phyloP scores from a whole-genome alignment of 345 rosid species.

The Erysimum cheiranthoides region DNA sequence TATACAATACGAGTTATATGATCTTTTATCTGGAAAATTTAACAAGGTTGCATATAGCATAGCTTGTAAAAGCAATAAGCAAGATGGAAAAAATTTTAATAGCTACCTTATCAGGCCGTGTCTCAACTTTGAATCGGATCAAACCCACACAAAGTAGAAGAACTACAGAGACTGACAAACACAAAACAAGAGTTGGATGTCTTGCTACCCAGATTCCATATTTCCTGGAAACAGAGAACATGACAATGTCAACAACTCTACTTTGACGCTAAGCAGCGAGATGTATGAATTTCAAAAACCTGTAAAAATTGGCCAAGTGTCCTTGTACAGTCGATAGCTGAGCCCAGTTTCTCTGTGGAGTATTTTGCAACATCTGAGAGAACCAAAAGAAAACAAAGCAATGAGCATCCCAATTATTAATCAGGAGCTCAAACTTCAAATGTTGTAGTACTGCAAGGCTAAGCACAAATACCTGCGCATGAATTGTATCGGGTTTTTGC shows the following conservation, averaged over 20 bases:
- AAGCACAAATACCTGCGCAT: slow-evolving; percentile 59
- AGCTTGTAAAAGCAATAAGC: background rate
- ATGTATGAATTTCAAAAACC: slow-evolving; percentile 53
- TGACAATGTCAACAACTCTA: slow-evolving; percentile 9
- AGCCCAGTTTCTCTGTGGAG: slow-evolving; percentile 65
- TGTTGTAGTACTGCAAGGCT: background rate
- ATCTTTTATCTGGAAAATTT: background rate
- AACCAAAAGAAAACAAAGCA: slow-evolving; percentile 21
- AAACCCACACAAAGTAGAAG: slow-evolving; percentile 90
- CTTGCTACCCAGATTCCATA: slow-evolving; percentile 96
- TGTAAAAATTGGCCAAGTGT: slow-evolving; percentile 80
- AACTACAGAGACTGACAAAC: slow-evolving; percentile 65
- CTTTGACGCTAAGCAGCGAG: slow-evolving; percentile 19
- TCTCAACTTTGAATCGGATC: slow-evolving; percentile 92
- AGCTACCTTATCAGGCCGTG: slow-evolving; percentile 92
- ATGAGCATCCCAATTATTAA: slow-evolving; percentile 6
- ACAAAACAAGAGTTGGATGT: slow-evolving; percentile 74
- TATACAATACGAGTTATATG: slow-evolving; percentile 17
- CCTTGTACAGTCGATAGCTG: slow-evolving; percentile 91
- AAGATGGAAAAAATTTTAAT: background rate
- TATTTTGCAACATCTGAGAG: slow-evolving; percentile 69
- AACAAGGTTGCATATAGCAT: background rate
- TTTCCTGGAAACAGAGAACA: slow-evolving; percentile 59
- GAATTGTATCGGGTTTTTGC: slow-evolving; percentile 70
- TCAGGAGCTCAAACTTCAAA: slow-evolving; percentile 14